Base-by-base conservation (phyloP, 73 alveolate species). In the Paraurostyla sp. region DNA sequence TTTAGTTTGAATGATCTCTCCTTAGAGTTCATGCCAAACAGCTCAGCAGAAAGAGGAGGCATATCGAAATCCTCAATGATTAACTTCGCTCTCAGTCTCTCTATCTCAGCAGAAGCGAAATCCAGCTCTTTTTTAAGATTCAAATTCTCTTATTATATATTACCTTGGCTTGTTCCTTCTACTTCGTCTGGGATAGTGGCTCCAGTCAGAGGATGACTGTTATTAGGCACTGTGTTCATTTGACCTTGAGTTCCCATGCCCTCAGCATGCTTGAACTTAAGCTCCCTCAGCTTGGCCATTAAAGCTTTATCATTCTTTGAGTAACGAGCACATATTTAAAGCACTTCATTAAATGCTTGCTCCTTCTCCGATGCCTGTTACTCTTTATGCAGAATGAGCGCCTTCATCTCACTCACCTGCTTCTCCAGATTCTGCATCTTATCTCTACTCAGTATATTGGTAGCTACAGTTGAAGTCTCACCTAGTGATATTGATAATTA, bases 41-140 rank as follows among this genome's bases (percentile, higher is more conserved):
- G 62, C 30, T 75, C 69, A 22, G 56, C 41, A 11, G 56, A 48
- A 20, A 75, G 73, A 11, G 87, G 57, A 4, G 87, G 76, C 87
- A 75, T 75, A 32, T 75, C 87, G 16, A 4, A 40, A 75, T 81
- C 91, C 16, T 81, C 73, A 25, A 36, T 60, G 23, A 81, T 25
- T 49, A 89, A 9, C 25, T 60, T 58, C 27, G 60, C 73, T 54
- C 95, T 63, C 15, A 90, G 86, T 33, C 95, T 65, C 22, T 83
- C 89, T 16, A 90, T 71, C 60, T 90, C 95, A 13, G 45, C 76
- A 35, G 60, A 40, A 0, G 92, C 90, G 20, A 48, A 30, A 22
- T 76, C 90, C 11, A 82, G 68, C 23, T 82, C 92, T 56, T 71
- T 82, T 59, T 89, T 41, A 11, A 90, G 75, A 16, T 63, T 18